Conservation (phyloP, 768 basidiomycete genomes). For the Lentinula aciculospora region DNA sequence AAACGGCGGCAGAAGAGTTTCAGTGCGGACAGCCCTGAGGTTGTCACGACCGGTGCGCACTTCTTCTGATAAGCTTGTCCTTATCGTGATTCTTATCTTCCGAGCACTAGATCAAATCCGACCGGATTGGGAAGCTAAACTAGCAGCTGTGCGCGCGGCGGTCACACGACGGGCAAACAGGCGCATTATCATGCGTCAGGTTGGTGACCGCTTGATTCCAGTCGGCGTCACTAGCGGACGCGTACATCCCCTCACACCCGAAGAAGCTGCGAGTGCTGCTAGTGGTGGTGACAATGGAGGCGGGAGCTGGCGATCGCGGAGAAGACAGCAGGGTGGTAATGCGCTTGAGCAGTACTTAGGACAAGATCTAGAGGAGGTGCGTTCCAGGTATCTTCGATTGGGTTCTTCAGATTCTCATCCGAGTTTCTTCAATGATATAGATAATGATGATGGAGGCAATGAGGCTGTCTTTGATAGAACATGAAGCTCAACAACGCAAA, state of each 20-base stretch:
- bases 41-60: conserved; percentile 79
- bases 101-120: conserved; percentile 78
- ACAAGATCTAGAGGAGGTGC: conserved; percentile 91
- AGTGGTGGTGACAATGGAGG: conserved; percentile 9
- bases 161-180: conserved; percentile 93
- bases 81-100: conserved; percentile 8
- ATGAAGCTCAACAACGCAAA: conserved; percentile 87
- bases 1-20: conserved; percentile 87
- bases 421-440: conserved; percentile 32
- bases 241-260: conserved; percentile 59
- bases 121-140: conserved; percentile 96
- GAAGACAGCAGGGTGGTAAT: conserved; percentile 49
- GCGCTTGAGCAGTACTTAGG: conserved; percentile 84
- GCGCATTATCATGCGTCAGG: conserved; percentile 96
- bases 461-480: conserved; percentile 89
- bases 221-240: conserved; percentile 93
- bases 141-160: conserved; percentile 91
- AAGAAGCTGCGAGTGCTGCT: conserved; percentile 48
- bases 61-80: conserved; percentile 2
- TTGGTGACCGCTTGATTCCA: conserved; percentile 94
- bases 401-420: not conserved
- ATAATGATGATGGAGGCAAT: conserved; percentile 99
- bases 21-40: conserved; percentile 79
- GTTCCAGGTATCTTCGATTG: conserved; percentile 14
- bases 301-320: conserved; percentile 51